Base-by-base conservation (phyloP, 2,329 filamentous ascomycete species). In the Exserohilum rostratum region DNA sequence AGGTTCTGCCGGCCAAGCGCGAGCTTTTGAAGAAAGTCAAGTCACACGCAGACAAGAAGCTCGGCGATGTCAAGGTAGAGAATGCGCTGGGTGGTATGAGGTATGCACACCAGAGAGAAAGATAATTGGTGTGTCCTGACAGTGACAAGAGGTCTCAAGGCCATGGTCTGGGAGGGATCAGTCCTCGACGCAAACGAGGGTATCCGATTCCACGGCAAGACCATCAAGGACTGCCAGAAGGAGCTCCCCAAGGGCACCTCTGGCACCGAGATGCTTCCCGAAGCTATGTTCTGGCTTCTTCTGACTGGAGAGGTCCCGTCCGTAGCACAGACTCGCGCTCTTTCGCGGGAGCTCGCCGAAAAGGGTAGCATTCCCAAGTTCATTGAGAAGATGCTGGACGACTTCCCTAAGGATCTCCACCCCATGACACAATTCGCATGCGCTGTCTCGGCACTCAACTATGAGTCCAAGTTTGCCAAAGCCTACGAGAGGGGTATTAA, bases 261-360 rank as follows among this genome's bases (percentile, higher is more conserved):
- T 2, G 91, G 93, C 69, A 96, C 91, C 5, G 93, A 98, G 80
- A 99, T 98, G 95, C 85, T 98, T 11, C 95, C 95, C 43, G 95
- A 99, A 79, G 88, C 93, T 77, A 99, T 99, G 95, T 99, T 99
- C 84, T 99, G 95, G 95, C 87, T 98, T 37, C 87, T 99, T 46
- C 83, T 99, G 66, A 99, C 95, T 9, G 95, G 95, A 55, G 85
- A 96, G 77, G 90, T 98, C 18, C 95, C 95, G 20, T 90, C 90
- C 1, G 89, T 87, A 18, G 80, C 81, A 59, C 95, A 99, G 78
- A 86, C 95, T 60, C 90, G 93, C 68, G 82, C 79, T 39, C 87
- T 99, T 68, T 96, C 91, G 42, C 86, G 88, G 54, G 89, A 98
- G 76, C 83, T 98, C 20, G 95, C 95, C 46, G 89, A 93, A 75